Evolutionary conservation across 2,329 filamentous ascomycete species (phyloP), one percentile per base, ranked within the genome.

Genomic region (Ascomycota sp.): DNA sequence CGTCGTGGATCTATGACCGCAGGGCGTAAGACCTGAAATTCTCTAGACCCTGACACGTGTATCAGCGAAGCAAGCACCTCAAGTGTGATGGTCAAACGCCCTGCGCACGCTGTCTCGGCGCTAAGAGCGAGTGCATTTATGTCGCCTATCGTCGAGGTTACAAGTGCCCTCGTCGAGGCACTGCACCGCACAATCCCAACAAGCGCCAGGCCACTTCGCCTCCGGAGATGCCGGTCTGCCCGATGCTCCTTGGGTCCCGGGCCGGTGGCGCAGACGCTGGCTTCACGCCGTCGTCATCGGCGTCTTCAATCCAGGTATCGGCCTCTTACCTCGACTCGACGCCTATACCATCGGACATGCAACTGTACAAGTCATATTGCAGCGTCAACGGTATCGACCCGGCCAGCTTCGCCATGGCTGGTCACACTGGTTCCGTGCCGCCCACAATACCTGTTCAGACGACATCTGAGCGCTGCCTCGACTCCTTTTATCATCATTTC

Each of bases 121-220:
- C 64, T 28, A 63, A 64, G 32, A 53, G 61, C 12, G 61, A 73
- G 28, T 86, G 79, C 48, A 54, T 71, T 43, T 83, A 81, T 46
- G 68, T 80, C 29, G 70, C 75, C 27, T 82, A 76, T 24, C 70
- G 77, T 26, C 67, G 78, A 35, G 78, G 78, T 20, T 80, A 78
- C 55, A 80, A 77, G 50, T 74, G 75, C 10, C 45, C 51, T 37
- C 40, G 52, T 37, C 37, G 52, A 54, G 48, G 42, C 12, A 38
- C 45, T n/a, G 39, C n/a, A n/a, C n/a, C 48, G 6, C 49, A 48
- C 33, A 65, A 57, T 40, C 53, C 56, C 8, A 59, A 59, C 43
- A 68, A 65, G 45, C 56, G 57, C 12, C 59, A 61, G 41, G 54
- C 59, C 15, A 59, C 59, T 13, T 57, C 62, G 20, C 44, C 49